These are phyloP conservation scores for Heracleum sosnowskyi DNA, from an alignment of 129 eudicot genomes.

Conservation along the genomic window DNA sequence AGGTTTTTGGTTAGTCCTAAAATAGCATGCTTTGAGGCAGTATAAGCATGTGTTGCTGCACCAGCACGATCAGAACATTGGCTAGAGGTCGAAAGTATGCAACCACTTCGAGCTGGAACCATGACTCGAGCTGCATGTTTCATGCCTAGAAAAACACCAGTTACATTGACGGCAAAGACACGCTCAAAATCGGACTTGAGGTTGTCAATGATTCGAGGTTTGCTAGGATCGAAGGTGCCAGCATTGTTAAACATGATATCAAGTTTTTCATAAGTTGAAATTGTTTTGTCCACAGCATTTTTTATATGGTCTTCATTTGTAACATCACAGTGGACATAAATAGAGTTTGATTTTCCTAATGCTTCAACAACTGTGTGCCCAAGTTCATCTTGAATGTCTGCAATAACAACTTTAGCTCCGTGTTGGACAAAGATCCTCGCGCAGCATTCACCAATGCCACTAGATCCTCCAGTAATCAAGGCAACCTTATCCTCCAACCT, in stretches of 20 bases:
- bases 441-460: constrained; percentile 47
- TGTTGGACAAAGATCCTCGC: constrained; percentile 47
- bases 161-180: constrained; percentile 36
- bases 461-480: constrained; percentile 46
- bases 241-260: constrained; percentile 64
- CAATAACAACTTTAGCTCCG: constrained; percentile 59
- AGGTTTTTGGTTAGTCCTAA: constrained; percentile 44
- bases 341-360: constrained; percentile 28
- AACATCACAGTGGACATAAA: constrained; percentile 56
- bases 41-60: constrained; percentile 46
- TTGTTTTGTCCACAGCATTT: constrained; percentile 36
- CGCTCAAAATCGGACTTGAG: constrained; percentile 42
- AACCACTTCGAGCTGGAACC: constrained; percentile 45
- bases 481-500: constrained; percentile 56
- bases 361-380: constrained; percentile 35
- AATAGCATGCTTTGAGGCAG: constrained; percentile 48
- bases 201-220: constrained; percentile 36
- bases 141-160: constrained; percentile 49
- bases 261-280: constrained; percentile 42
- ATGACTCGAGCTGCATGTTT: constrained; percentile 71
- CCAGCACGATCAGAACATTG: constrained; percentile 28
- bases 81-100: constrained; percentile 47
- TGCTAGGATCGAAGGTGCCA: constrained; percentile 26
- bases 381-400: constrained; percentile 52
- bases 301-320: constrained; percentile 38